Conservation (phyloP, 352 stramenopile species). For the Ophiocytium majus region DNA sequence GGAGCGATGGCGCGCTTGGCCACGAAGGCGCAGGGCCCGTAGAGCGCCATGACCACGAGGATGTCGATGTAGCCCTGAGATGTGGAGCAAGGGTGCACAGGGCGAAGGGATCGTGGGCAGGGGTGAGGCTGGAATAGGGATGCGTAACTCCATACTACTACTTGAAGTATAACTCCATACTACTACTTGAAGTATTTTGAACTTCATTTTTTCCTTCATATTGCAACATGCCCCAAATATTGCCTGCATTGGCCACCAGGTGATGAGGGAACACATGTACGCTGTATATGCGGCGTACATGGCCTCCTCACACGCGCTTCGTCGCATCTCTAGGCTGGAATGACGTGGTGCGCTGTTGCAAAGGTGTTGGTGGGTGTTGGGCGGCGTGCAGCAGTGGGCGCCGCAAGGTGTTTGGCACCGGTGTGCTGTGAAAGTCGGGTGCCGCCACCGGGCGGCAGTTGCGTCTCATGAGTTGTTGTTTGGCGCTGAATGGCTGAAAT, state of each 20-base stretch:
- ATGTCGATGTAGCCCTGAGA: slow-evolving; percentile 1
- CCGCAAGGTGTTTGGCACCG: background rate
- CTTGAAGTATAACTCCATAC: background rate
- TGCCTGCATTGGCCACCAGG: background rate
- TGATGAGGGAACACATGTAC: background rate
- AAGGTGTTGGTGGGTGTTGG: too few relatives aligned
- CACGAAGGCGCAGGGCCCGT: slow-evolving; percentile 5
- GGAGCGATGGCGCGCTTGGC: background rate
- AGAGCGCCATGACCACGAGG: background rate
- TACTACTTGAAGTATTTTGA: too few relatives aligned
- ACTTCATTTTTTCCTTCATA: too few relatives aligned
- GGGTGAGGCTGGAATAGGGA: too few relatives aligned
- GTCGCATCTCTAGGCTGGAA: too few relatives aligned
- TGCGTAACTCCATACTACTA: background rate
- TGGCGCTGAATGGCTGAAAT: background rate
- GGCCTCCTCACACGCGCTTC: too few relatives aligned
- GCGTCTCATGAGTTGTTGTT: too few relatives aligned
- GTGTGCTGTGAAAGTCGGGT: too few relatives aligned
- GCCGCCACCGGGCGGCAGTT: too few relatives aligned
- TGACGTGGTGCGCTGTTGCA: too few relatives aligned
- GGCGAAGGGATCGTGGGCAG: background rate
- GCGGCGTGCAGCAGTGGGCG: too few relatives aligned
- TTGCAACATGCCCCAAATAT: too few relatives aligned
- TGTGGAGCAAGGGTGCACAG: background rate
- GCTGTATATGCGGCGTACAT: background rate